Conservation (phyloP, 208 protist species). For the Trypanosoma brucei region DNA sequence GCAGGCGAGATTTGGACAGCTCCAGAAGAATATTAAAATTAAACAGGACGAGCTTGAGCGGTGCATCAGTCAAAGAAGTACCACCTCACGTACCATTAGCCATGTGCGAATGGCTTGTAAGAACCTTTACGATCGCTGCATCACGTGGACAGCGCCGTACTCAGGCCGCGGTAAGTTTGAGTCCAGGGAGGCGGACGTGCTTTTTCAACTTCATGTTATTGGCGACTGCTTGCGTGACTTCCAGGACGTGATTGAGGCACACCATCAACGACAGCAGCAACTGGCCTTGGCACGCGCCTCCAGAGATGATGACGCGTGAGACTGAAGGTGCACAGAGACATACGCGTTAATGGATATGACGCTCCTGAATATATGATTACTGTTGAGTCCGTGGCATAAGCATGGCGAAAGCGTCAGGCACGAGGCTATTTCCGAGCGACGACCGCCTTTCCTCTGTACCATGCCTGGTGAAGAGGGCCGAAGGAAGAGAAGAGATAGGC, state of each 20-base stretch:
- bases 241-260: conserved; percentile 67
- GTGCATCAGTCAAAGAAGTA: conserved; percentile 83
- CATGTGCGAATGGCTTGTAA: conserved; percentile 89
- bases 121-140: conserved; percentile 88
- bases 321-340: background rate
- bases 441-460: too few relatives aligned
- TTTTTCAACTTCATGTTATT: conserved; percentile 86
- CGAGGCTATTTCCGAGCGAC: too few relatives aligned
- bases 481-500: too few relatives aligned
- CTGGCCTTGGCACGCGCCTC: conserved; percentile 10
- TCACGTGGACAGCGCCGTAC: conserved; percentile 69
- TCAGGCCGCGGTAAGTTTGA: conserved; percentile 75
- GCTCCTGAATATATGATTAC: background rate
- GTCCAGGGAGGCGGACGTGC: conserved; percentile 50
- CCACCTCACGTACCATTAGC: conserved; percentile 84
- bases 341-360: background rate
- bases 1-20: conserved; percentile 73
- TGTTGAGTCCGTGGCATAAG: too few relatives aligned
- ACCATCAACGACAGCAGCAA: conserved; percentile 45
- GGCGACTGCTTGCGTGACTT: conserved; percentile 90
- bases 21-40: conserved; percentile 86
- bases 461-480: too few relatives aligned
- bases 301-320: conserved; percentile 17
- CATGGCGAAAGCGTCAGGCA: too few relatives aligned
- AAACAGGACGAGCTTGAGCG: conserved; percentile 87